Base-by-base conservation (phyloP, 441 rosid genomes). In the Erodium texanum region DNA sequence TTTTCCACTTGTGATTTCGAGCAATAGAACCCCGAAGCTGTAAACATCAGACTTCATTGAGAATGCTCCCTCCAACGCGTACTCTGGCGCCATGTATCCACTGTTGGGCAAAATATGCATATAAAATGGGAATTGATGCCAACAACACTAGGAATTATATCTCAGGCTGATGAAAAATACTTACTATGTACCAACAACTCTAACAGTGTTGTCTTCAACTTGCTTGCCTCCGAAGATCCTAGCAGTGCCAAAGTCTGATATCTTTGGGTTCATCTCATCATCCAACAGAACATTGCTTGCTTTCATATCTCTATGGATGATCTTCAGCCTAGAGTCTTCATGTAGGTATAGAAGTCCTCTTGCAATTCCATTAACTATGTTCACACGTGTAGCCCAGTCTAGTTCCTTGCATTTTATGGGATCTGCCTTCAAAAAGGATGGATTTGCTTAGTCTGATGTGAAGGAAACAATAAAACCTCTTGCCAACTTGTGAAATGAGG, bases 221-320 rank as follows among this genome's bases (percentile, higher is more conserved):
- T 84, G 85, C 38, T 81, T 81, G 41, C 69, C 24, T 0, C 24
- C 38, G 0, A 77, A 72, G 0, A 86, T 70, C 74, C 82, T 83
- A 3, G 85, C 87, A 79, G 74, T 79, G 12, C 87, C 86, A 0
- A 86, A 82, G 64, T 86, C 87, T 12, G 85, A 76, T 63, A 86
- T 79, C 72, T 86, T 86, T 0, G 84, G 84, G 36, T 78, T 76
- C 85, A 86, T 76, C n/a, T 85, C 78, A 0, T 18, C 52, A 38
- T 83, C 86, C 64, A 85, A 66, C 24, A 83, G 73, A 43, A 85
- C 54, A 71, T 85, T 83, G 48, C 82, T 74, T 0, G 84, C 78
- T 77, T 85, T 85, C 22, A 85, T 77, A 67, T 85, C 88, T 14
- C 85, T 82, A 43, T 75, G 75, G 65, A 79, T 79, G 15, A 76